Evolutionary conservation across 805 yeast genomes (phyloP).

Genomic region (Starmerella geochares): DNA sequence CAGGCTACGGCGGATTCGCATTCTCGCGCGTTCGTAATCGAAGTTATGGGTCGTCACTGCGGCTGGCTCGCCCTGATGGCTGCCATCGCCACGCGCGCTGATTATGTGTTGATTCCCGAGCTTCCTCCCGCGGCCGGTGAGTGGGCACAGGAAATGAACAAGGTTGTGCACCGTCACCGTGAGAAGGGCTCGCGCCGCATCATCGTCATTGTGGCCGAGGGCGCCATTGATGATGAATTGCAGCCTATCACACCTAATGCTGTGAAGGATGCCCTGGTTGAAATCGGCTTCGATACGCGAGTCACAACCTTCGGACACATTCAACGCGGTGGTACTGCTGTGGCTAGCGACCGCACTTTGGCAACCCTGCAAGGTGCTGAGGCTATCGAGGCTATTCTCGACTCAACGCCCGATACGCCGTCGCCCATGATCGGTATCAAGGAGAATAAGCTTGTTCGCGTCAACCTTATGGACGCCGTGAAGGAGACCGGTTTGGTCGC

Average conservation of each 20-base stretch:
- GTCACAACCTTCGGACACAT: constrained; percentile 95
- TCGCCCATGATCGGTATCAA: constrained; percentile 87
- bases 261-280: constrained; percentile 73
- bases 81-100: constrained; percentile 94
- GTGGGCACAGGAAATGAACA: constrained; percentile 75
- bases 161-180: constrained; percentile 69
- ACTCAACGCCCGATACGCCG: constrained; percentile 78
- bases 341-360: constrained; percentile 80
- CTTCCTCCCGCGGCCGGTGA: constrained; percentile 63
- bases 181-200: constrained; percentile 84
- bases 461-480: constrained; percentile 84
- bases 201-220: constrained; percentile 95
- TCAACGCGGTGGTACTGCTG: constrained; percentile 98
- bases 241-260: constrained; percentile 69
- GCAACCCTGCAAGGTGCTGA: constrained; percentile 97
- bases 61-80: constrained; percentile 99
- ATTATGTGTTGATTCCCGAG: constrained; percentile 88
- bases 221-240: constrained; percentile 78
- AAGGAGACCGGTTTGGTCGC: constrained; percentile 82
- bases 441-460: constrained; percentile 78
- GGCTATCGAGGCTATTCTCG: constrained; percentile 87
- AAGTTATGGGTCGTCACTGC: constrained; percentile 98
- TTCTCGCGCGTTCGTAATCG: constrained; percentile 93
- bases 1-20: constrained; percentile 97
- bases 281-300: constrained; percentile 84